Base-by-base conservation (phyloP, 2,329 filamentous ascomycete genomes). In the Cercospora sp. region DNA sequence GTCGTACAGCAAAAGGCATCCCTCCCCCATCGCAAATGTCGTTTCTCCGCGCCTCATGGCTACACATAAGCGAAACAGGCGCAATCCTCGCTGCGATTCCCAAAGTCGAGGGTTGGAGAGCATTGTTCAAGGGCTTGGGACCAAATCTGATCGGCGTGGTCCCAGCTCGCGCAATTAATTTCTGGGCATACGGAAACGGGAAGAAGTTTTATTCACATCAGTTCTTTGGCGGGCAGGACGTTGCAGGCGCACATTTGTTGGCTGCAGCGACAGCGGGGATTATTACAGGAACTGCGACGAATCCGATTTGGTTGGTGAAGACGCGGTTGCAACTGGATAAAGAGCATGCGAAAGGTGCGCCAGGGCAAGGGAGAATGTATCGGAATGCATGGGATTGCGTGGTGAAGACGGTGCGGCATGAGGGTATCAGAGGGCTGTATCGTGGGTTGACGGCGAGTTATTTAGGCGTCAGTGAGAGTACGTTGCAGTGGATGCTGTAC, bases 261-360 rank as follows among this genome's bases (percentile, higher is more conserved):
- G 90, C 93, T 1, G 94, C 91, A 5, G 88, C 91, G 1, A 85
- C 86, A 16, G 93, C 94, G 0, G 94, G 94, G 2, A 87, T 97
- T 53, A 89, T 90, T 6, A 97, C 94, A 0, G 92, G 92, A 58
- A 97, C 94, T 0, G 92, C 91, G 24, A 98, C 94, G 43, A 97
- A 97, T 80, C 94, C 94, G 1, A 97, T 98, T 76, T 98, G 94
- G 94, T 87, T 98, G 71, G 89, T 98, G 77, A 98, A 98, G 85
- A 98, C 94, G 49, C 86, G 94, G 34, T 79, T 98, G 74, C 94
- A 98, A 81, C 87, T 98, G 37, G 94, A 98, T 82, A 96, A 94
- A 83, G 92, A 91, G 77, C 87, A 89, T 63, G 90, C 90, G 16
- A 64, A 64, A 45, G 82, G 86, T 70, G 83, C 85, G 68, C 73